A percentile compares a stretch with the other conserved stretches of the same genome.
Evolutionary conservation across 2,329 filamentous ascomycete species (phyloP).

Genomic region (Xylaria sp.): DNA sequence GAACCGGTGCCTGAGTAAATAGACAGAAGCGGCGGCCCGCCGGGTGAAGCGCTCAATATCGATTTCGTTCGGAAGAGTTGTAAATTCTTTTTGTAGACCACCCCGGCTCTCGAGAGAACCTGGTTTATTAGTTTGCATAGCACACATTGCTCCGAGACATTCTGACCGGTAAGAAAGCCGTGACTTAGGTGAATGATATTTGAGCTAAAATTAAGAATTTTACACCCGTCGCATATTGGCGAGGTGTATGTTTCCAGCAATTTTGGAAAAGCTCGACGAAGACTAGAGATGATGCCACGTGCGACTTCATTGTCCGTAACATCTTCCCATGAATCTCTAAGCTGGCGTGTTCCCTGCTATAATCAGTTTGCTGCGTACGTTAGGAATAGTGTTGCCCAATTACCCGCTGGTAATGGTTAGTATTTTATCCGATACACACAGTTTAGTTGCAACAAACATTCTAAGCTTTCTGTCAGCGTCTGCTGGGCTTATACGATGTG

Average conservation of each 20-base stretch:
- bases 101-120: neutral
- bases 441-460: too few relatives aligned
- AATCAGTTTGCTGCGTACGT: too few relatives aligned
- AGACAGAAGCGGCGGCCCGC: neutral
- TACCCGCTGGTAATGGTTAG: too few relatives aligned
- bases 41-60: neutral
- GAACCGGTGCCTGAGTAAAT: neutral
- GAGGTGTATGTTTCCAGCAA: too few relatives aligned
- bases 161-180: neutral
- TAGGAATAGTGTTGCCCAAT: too few relatives aligned
- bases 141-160: neutral
- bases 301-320: slow-evolving; percentile 5
- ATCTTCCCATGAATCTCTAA: slow-evolving; percentile 3
- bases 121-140: neutral
- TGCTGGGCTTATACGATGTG: too few relatives aligned
- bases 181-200: neutral
- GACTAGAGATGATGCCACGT: too few relatives aligned
- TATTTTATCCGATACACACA: too few relatives aligned
- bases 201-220: neutral
- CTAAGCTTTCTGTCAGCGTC: too few relatives aligned
- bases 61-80: neutral
- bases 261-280: too few relatives aligned
- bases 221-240: too few relatives aligned
- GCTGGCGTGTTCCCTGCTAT: neutral
- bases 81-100: neutral